phyloP scores from a whole-genome alignment of 495 filamentous ascomycete genomes.

The Trichocladium antarcticum region DNA sequence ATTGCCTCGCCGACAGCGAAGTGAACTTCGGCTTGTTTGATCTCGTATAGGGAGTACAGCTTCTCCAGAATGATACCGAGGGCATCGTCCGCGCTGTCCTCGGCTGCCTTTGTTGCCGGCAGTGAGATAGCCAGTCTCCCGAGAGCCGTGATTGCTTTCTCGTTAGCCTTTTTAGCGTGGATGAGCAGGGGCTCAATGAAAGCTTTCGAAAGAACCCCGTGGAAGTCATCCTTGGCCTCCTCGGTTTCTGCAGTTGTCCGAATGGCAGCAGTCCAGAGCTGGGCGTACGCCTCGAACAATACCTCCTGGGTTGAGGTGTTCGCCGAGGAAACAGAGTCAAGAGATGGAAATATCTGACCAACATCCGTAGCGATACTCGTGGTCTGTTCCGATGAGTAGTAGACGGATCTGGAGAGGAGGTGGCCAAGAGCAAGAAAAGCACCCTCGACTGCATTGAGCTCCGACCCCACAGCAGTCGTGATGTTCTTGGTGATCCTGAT shows the following conservation, averaged over 20 bases:
- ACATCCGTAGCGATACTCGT: not conserved
- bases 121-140: constrained; percentile 54
- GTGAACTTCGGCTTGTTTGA: constrained; percentile 72
- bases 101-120: constrained; percentile 12
- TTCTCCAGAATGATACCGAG: constrained; percentile 44
- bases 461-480: constrained; percentile 24
- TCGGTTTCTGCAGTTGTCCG: not conserved
- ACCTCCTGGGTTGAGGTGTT: constrained; percentile 28
- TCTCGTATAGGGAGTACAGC: constrained; percentile 66
- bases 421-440: constrained; percentile 24
- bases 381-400: constrained; percentile 12
- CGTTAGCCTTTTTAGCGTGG: constrained; percentile 68
- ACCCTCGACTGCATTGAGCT: constrained; percentile 30
- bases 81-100: constrained; percentile 7
- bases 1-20: constrained; percentile 84
- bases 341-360: constrained; percentile 13
- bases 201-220: constrained; percentile 4
- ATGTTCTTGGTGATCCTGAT: constrained; percentile 12
- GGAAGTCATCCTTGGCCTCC: not conserved
- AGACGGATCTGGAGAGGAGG: constrained; percentile 20
- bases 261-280: constrained; percentile 61
- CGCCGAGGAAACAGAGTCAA: constrained; percentile 13
- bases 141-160: constrained; percentile 64
- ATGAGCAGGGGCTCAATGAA: constrained; percentile 49
- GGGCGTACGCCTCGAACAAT: constrained; percentile 55